Evolutionary conservation across 306 rosid species (phyloP).

Genomic region (Castanospermum australe): DNA sequence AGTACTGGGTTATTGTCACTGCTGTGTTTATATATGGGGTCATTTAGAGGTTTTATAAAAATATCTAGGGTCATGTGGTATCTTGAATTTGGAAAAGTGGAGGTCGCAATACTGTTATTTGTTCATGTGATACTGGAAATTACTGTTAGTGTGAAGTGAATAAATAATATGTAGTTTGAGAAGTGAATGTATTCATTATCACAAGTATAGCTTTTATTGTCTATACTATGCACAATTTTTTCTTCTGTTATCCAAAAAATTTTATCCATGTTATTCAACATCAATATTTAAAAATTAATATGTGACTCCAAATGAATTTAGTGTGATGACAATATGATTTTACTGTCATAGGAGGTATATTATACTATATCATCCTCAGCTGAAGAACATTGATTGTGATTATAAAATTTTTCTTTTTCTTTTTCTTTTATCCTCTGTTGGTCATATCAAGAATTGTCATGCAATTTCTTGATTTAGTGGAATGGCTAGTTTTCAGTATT

Average conservation of each 20-base stretch:
- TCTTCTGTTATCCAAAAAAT: neutral
- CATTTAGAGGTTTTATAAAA: neutral
- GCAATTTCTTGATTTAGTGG: neutral
- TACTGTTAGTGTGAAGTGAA: conserved; percentile 4
- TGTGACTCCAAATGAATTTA: conserved; percentile 11
- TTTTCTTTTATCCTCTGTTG: neutral
- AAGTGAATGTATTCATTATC: neutral
- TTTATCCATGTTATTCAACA: neutral
- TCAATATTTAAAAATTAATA: neutral
- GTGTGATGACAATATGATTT: conserved; percentile 3
- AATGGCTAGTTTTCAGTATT: conserved; percentile 5
- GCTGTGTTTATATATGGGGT: neutral
- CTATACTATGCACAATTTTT: neutral
- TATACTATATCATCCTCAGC: neutral
- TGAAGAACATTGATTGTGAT: conserved; percentile 19
- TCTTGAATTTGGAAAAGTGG: neutral
- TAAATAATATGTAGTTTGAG: conserved; percentile 1
- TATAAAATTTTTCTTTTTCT: neutral
- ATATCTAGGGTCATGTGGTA: neutral
- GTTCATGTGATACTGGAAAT: conserved; percentile 9
- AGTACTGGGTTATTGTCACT: neutral
- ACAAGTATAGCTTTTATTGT: neutral
- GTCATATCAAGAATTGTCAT: neutral
- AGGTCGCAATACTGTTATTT: neutral
- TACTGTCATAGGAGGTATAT: neutral